These are phyloP conservation scores for Yamadazyma tumulicola DNA, from an alignment of 805 yeast species.

Conservation along the genomic window DNA sequence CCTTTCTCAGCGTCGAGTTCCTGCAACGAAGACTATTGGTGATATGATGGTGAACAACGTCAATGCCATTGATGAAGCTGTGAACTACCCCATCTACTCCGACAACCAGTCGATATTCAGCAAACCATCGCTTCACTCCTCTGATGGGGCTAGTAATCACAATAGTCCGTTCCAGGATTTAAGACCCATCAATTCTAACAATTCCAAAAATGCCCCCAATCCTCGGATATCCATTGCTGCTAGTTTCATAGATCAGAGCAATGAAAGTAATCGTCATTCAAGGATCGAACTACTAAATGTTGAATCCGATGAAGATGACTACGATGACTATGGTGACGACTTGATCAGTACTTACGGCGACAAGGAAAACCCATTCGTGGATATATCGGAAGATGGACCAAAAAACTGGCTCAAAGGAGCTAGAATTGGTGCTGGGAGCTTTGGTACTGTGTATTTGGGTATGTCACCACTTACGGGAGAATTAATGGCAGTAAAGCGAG, in stretches of 20 bases:
- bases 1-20: constrained; percentile 11
- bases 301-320: constrained; percentile 35
- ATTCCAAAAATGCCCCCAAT: constrained; percentile 6
- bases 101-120: constrained; percentile 27
- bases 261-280: constrained; percentile 32
- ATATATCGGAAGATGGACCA: constrained; percentile 35
- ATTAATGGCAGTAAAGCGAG: constrained; percentile 96
- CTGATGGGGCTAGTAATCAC: constrained; percentile 1
- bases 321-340: constrained; percentile 38
- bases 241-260: constrained; percentile 22
- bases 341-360: constrained; percentile 25
- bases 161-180: constrained; percentile 15
- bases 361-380: constrained; percentile 10
- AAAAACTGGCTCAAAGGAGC: constrained; percentile 91
- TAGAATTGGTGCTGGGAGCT: constrained; percentile 89
- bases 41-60: constrained; percentile 57
- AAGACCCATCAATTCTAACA: constrained; percentile 8
- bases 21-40: constrained; percentile 50
- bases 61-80: constrained; percentile 51
- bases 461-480: constrained; percentile 92
- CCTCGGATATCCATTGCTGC: constrained; percentile 27
- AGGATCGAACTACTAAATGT: constrained; percentile 46
- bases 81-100: constrained; percentile 13
- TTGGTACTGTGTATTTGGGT: constrained; percentile 90
- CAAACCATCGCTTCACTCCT: constrained; percentile 21